Percentiles rank a stretch among this genome's conserved stretches.
Evolutionary conservation across 2,329 filamentous ascomycete species (phyloP).

Genomic region (Phyllosticta ampelicida): DNA sequence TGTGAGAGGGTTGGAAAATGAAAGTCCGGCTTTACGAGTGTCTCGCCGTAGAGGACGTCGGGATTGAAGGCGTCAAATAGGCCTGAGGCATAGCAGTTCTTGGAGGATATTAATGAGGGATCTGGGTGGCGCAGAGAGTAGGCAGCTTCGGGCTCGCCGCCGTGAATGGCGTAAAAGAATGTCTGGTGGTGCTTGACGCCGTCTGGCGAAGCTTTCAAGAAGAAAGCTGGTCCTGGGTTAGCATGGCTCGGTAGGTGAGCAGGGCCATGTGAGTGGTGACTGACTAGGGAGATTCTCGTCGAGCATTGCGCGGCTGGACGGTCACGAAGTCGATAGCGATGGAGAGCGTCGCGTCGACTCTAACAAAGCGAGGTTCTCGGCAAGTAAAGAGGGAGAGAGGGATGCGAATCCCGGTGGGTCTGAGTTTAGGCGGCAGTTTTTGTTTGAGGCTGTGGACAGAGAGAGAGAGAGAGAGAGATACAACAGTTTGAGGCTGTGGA

Average conservation of each 20-base stretch:
- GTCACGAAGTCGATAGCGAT: neutral
- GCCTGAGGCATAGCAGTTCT: slow-evolving; percentile 77
- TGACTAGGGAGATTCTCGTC: slow-evolving; percentile 83
- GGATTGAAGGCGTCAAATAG: slow-evolving; percentile 72
- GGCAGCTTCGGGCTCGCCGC: slow-evolving; percentile 65
- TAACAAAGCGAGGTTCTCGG: neutral
- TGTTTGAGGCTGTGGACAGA: slow-evolving; percentile 8
- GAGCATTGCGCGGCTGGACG: slow-evolving; percentile 48
- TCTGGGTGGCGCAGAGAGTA: slow-evolving; percentile 73
- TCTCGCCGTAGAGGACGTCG: slow-evolving; percentile 78
- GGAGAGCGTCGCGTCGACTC: neutral
- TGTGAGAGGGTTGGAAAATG: slow-evolving; percentile 69
- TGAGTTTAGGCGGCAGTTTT: neutral
- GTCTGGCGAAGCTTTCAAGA: slow-evolving; percentile 44
- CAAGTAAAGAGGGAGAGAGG: neutral
- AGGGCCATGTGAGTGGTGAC: slow-evolving; percentile 18
- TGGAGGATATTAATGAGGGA: slow-evolving; percentile 56
- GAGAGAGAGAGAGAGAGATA: too few species aligned
- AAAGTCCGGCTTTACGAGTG: slow-evolving; percentile 76
- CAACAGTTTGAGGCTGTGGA: slow-evolving; percentile 9
- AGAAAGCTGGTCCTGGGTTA: slow-evolving; percentile 39
- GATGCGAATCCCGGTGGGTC: neutral
- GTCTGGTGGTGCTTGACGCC: slow-evolving; percentile 42
- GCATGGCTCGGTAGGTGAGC: slow-evolving; percentile 36
- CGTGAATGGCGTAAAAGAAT: slow-evolving; percentile 55